A percentile compares a stretch with the other conserved stretches of the same genome.
Conservation (phyloP, 345 rosid species). For the Aethionema arabicum region DNA sequence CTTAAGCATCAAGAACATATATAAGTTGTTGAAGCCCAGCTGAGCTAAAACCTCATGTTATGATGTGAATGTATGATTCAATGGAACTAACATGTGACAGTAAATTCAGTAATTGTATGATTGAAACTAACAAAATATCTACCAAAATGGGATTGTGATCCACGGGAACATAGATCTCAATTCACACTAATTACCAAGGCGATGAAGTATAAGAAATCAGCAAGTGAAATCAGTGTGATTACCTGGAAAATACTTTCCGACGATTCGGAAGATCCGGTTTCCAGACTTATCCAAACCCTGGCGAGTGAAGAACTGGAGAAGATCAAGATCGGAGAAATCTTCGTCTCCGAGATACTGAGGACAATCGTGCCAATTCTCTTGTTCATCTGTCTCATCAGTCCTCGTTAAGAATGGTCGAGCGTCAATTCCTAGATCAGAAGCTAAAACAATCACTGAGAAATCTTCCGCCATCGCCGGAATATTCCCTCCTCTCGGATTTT, state of each 20-base stretch:
- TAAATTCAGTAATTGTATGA: too few species aligned
- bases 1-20: neutral
- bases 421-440: slow-evolving; percentile 85
- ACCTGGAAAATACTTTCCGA: slow-evolving; percentile 92
- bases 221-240: slow-evolving; percentile 20
- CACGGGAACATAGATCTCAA: neutral
- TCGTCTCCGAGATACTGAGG: slow-evolving; percentile 62
- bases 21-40: neutral
- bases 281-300: slow-evolving; percentile 81
- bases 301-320: slow-evolving; percentile 65
- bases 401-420: slow-evolving; percentile 60
- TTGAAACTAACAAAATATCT: too few species aligned
- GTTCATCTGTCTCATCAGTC: slow-evolving; percentile 38
- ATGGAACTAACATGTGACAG: too few species aligned
- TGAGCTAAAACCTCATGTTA: neutral
- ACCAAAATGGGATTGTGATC: neutral
- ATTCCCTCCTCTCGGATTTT: slow-evolving; percentile 12
- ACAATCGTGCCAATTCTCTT: slow-evolving; percentile 88
- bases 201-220: neutral
- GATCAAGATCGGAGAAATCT: slow-evolving; percentile 89
- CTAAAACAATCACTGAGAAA: slow-evolving; percentile 67
- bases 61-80: too few species aligned
- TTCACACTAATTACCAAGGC: neutral
- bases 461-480: slow-evolving; percentile 48
- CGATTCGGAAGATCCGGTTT: slow-evolving; percentile 65